These are phyloP conservation scores for Kalmanozyma brasiliensis DNA, from an alignment of 1,284 basidiomycete species.

Conservation along the genomic window DNA sequence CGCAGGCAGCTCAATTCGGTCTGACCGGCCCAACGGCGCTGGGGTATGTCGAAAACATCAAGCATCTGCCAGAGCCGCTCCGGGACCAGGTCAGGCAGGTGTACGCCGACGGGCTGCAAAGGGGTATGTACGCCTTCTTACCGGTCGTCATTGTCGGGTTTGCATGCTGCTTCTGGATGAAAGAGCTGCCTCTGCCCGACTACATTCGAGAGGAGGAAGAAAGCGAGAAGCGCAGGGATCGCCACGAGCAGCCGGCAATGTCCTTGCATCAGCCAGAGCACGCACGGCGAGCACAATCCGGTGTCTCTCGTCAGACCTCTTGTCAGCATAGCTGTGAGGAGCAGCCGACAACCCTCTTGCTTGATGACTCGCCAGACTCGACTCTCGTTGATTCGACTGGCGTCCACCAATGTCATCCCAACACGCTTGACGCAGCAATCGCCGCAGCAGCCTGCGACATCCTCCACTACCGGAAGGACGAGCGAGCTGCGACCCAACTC, in stretches of 20 bases:
- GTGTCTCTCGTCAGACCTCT: no score
- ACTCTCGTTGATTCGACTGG: conserved; percentile 17
- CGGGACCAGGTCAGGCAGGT: conserved; percentile 28
- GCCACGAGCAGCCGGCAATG: no score
- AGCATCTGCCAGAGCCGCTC: conserved; percentile 31
- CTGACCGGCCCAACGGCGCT: conserved; percentile 45
- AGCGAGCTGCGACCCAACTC: conserved; percentile 2
- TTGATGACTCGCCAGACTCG: conserved; percentile 16
- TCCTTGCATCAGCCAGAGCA: no score
- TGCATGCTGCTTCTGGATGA: conserved; percentile 40
- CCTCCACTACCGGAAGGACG: conserved; percentile 6
- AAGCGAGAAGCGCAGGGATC: background rate
- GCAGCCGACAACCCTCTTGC: background rate
- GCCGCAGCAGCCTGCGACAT: conserved; percentile 2
- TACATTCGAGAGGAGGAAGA: conserved; percentile 22
- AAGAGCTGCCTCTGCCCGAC: conserved; percentile 52
- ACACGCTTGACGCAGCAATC: background rate
- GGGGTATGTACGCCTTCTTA: conserved; percentile 38
- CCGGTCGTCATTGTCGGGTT: conserved; percentile 45
- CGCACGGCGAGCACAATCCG: no score
- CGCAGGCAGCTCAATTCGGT: conserved; percentile 33
- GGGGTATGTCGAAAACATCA: conserved; percentile 43
- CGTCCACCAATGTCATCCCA: conserved; percentile 6
- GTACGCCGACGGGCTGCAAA: conserved; percentile 47
- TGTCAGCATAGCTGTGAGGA: background rate